Conservation (phyloP, 306 rosid species). For the Vigna reflexopilosa region DNA sequence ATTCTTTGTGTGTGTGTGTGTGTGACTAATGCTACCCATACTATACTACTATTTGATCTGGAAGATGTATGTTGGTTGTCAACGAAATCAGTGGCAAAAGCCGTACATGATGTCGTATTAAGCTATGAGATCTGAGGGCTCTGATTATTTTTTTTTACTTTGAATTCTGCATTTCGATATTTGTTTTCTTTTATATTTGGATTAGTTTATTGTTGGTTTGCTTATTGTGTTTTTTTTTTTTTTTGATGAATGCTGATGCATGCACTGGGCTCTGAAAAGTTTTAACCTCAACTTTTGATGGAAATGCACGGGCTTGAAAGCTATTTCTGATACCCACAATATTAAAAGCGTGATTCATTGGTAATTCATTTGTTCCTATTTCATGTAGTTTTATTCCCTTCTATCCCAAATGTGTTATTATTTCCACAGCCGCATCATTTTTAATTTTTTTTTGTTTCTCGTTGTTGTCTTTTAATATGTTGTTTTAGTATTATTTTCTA, state of each 20-base stretch:
- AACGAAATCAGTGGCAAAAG: conserved; percentile 23
- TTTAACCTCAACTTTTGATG: conserved; percentile 42
- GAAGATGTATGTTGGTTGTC: conserved; percentile 35
- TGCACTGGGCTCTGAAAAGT: conserved; percentile 50
- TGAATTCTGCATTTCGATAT: neutral
- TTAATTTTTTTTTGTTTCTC: neutral
- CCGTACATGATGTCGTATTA: conserved; percentile 33
- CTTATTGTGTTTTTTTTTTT: neutral
- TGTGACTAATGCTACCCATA: neutral
- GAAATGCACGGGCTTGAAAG: conserved; percentile 46
- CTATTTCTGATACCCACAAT: conserved; percentile 34
- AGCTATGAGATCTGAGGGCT: conserved; percentile 55
- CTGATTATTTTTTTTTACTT: neutral
- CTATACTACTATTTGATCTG: neutral
- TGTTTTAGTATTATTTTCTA: neutral
- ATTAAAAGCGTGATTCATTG: neutral
- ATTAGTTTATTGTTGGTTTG: neutral
- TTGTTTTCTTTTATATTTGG: neutral
- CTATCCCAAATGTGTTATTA: neutral
- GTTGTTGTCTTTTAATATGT: neutral
- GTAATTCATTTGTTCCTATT: neutral
- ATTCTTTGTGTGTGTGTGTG: neutral
- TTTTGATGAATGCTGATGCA: conserved; percentile 36
- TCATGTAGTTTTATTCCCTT: neutral
- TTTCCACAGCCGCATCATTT: neutral